Evolutionary conservation across 768 basidiomycete genomes (phyloP).

Genomic region (Tephrocybe sp.): DNA sequence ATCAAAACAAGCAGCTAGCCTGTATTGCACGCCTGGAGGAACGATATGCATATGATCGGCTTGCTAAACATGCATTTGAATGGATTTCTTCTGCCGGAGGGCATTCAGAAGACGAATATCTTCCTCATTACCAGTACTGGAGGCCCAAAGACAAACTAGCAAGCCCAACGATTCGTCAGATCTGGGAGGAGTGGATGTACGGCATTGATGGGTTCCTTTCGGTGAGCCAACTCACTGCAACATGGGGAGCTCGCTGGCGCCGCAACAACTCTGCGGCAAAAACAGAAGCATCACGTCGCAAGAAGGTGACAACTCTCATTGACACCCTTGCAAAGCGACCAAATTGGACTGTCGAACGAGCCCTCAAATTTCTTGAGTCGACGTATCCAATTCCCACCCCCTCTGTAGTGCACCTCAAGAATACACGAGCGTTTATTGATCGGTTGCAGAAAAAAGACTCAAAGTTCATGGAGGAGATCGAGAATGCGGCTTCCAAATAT

Average conservation of each 20-base stretch:
- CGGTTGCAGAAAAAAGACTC: conserved; percentile 10
- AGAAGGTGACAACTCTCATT: conserved; percentile 22
- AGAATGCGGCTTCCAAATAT: neutral
- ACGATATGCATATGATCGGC: neutral
- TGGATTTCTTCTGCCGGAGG: conserved; percentile 20
- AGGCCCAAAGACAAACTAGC: conserved; percentile 1
- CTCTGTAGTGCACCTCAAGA: conserved; percentile 7
- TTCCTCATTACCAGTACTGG: conserved; percentile 24
- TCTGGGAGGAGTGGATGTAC: too few relatives aligned
- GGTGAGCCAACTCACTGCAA: conserved; percentile 23
- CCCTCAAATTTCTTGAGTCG: too few relatives aligned
- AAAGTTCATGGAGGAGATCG: neutral
- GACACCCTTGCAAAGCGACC: conserved; percentile 17
- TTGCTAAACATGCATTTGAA: conserved; percentile 18
- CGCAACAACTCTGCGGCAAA: conserved; percentile 20
- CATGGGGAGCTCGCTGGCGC: too few relatives aligned
- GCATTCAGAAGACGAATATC: conserved; percentile 19
- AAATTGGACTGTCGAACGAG: conserved; percentile 17
- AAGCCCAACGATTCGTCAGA: conserved; percentile 16
- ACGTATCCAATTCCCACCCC: conserved; percentile 17
- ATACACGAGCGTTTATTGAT: conserved; percentile 13
- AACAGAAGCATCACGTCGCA: conserved; percentile 20
- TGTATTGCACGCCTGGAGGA: conserved; percentile 1
- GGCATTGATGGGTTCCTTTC: conserved; percentile 22
- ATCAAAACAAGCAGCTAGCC: conserved; percentile 2